Conservation (phyloP, 2,329 filamentous ascomycete species). For the Lecanicillium sp. region DNA sequence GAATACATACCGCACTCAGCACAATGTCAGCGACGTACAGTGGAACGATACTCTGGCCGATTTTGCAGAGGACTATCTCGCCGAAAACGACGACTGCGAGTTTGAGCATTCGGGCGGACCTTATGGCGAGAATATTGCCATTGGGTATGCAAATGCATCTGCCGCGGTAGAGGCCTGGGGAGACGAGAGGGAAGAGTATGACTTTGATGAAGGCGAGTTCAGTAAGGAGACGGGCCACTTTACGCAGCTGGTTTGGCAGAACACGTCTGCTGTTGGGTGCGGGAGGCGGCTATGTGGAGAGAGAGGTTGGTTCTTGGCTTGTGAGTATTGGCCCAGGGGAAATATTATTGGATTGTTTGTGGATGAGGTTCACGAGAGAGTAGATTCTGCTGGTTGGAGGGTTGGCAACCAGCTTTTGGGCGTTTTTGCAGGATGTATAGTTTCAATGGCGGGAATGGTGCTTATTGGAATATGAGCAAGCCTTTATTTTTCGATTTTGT, state of each 20-base stretch:
- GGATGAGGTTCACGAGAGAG: constrained; percentile 22
- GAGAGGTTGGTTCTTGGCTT: constrained; percentile 57
- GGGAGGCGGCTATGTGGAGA: constrained; percentile 32
- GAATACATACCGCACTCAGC: constrained; percentile 55
- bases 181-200: constrained; percentile 41
- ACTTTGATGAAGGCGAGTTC: constrained; percentile 51
- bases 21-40: constrained; percentile 47
- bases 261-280: constrained; percentile 52
- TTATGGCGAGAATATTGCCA: constrained; percentile 67
- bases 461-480: too few relatives aligned
- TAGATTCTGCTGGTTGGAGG: not conserved
- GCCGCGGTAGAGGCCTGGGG: constrained; percentile 60
- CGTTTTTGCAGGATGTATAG: not conserved
- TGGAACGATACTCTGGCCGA: constrained; percentile 59
- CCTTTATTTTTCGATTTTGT: too few relatives aligned
- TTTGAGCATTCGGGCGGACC: constrained; percentile 53
- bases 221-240: constrained; percentile 58
- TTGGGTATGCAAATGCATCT: constrained; percentile 53
- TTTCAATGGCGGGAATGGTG: not conserved
- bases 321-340: constrained; percentile 61
- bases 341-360: constrained; percentile 49
- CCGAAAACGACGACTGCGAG: constrained; percentile 27
- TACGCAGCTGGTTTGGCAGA: constrained; percentile 65
- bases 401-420: not conserved
- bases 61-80: constrained; percentile 44